Conservation (phyloP, 1,139 yeast genomes). For the Chernovozyma aurita region DNA sequence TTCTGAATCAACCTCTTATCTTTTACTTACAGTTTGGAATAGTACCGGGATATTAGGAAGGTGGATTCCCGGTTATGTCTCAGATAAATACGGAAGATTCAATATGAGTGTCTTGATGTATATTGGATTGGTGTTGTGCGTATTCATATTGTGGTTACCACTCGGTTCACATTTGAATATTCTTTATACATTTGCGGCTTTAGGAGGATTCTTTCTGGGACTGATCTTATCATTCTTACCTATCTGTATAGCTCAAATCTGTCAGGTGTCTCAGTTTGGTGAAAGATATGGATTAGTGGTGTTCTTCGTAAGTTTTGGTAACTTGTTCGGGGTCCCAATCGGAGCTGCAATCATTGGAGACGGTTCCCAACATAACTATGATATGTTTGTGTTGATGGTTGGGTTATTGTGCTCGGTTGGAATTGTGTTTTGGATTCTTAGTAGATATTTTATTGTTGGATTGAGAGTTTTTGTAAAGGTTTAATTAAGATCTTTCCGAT, state of each 20-base stretch:
- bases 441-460: constrained; percentile 33
- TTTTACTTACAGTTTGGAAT: constrained; percentile 36
- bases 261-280: constrained; percentile 38
- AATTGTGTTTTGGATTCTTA: constrained; percentile 26
- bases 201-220: constrained; percentile 29
- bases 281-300: constrained; percentile 37
- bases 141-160: constrained; percentile 36
- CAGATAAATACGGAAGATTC: constrained; percentile 36
- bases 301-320: constrained; percentile 36
- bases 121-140: constrained; percentile 24
- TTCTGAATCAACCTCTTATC: constrained; percentile 31
- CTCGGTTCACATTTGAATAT: constrained; percentile 30
- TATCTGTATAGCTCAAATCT: constrained; percentile 35
- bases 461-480: constrained; percentile 27
- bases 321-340: constrained; percentile 40
- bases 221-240: constrained; percentile 35
- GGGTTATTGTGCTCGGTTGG: constrained; percentile 29
- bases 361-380: constrained; percentile 26
- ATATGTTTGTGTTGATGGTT: constrained; percentile 32
- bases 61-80: constrained; percentile 32
- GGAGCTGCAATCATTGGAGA: constrained; percentile 39
- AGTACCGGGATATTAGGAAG: constrained; percentile 38
- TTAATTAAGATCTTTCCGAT: too few relatives aligned
- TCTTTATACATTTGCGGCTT: constrained; percentile 31
- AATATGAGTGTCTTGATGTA: constrained; percentile 38